These are phyloP conservation scores for Neurospora sp. DNA, from an alignment of 495 filamentous ascomycete genomes.

Conservation along the genomic window DNA sequence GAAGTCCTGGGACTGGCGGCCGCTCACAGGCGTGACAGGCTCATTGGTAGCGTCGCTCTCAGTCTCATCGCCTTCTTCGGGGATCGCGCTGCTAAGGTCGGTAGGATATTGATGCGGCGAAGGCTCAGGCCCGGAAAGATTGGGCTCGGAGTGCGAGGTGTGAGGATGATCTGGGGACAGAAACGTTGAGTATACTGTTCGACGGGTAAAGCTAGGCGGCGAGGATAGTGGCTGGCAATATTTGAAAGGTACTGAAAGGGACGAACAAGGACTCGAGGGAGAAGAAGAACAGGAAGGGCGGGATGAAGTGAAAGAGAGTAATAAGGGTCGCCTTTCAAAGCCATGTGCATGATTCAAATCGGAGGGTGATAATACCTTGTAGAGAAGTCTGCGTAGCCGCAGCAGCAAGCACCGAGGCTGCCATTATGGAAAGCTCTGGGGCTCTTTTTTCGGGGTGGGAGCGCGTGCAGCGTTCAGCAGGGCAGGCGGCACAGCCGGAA, in stretches of 20 bases:
- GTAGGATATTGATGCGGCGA: conserved; percentile 32
- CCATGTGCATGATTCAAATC: conserved; percentile 8
- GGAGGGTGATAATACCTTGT: conserved; percentile 19
- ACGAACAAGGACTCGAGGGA: neutral
- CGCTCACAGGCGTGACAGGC: conserved; percentile 39
- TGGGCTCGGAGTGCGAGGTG: conserved; percentile 5
- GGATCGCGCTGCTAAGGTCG: conserved; percentile 32
- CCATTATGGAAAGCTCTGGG: conserved; percentile 15
- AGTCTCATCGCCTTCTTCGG: conserved; percentile 40
- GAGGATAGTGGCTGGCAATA: neutral
- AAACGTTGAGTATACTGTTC: conserved; percentile 10
- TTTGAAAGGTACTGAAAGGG: neutral
- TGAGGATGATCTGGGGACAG: conserved; percentile 3
- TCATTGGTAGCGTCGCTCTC: conserved; percentile 38
- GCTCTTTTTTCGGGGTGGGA: neutral
- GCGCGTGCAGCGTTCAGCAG: neutral
- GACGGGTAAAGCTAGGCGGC: neutral
- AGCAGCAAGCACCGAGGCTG: conserved; percentile 22
- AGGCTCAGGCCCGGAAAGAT: conserved; percentile 16
- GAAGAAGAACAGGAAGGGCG: conserved; percentile 3
- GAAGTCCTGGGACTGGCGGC: conserved; percentile 40
- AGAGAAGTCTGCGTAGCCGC: conserved; percentile 20
- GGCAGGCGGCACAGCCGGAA: conserved; percentile 9
- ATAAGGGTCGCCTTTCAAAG: conserved; percentile 8
- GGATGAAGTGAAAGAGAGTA: neutral